Evolutionary conservation across 2,329 filamentous ascomycete species (phyloP).

Genomic region (Fusarium pseudoanthophilum): DNA sequence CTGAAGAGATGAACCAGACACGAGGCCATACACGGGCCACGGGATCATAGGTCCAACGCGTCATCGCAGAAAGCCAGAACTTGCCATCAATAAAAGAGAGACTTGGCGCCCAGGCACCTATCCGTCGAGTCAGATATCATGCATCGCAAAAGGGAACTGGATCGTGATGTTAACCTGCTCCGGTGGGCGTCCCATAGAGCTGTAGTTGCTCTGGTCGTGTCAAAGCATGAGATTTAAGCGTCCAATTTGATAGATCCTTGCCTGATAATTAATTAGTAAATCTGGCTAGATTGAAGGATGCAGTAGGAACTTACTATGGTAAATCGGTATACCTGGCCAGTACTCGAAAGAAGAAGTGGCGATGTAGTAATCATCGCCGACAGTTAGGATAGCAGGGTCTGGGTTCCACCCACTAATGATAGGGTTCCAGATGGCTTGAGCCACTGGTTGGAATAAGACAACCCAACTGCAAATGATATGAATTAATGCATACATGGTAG

Average conservation of each 20-base stretch:
- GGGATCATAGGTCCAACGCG: neutral
- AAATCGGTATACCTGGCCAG: neutral
- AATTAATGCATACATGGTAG: neutral
- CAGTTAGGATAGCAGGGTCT: neutral
- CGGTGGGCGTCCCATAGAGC: neutral
- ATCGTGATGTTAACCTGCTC: neutral
- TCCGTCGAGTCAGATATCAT: neutral
- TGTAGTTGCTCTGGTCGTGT: neutral
- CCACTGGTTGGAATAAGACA: neutral
- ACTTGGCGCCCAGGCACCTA: neutral
- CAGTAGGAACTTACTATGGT: neutral
- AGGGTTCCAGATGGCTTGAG: neutral
- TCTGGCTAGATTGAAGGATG: no score
- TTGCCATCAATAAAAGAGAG: neutral
- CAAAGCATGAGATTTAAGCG: neutral
- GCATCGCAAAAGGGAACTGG: fast-evolving
- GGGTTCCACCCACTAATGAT: neutral
- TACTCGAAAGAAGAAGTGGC: neutral
- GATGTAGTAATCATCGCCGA: neutral
- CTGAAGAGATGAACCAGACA: neutral
- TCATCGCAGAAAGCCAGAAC: neutral
- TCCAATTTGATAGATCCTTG: neutral
- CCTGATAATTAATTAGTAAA: neutral
- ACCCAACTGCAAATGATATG: neutral
- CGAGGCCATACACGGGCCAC: neutral